Percentiles rank a stretch among this genome's conserved stretches.
phyloP scores from a whole-genome alignment of 2,329 filamentous ascomycete species.

The Fusarium sp. region DNA sequence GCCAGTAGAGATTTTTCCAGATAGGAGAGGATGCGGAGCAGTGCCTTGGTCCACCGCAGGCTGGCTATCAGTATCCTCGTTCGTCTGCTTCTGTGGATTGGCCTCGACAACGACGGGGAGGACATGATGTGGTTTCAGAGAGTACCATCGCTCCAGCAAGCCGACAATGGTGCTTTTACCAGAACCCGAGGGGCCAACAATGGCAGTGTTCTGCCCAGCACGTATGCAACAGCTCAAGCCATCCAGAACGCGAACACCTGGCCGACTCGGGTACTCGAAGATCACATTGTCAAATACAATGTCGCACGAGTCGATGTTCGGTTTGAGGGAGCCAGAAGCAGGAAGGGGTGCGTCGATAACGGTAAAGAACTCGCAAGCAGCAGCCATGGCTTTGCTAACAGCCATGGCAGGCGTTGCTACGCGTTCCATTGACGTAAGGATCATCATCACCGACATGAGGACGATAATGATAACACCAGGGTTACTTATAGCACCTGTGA shows the following conservation, averaged over 20 bases:
- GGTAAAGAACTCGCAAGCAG: slow-evolving; percentile 49
- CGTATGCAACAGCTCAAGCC: slow-evolving; percentile 66
- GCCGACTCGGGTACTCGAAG: slow-evolving; percentile 43
- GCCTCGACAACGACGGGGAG: slow-evolving; percentile 27
- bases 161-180: slow-evolving; percentile 79
- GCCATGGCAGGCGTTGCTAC: slow-evolving; percentile 58
- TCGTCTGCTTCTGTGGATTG: not conserved
- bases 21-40: not conserved
- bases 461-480: slow-evolving; percentile 56
- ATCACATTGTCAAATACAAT: slow-evolving; percentile 60
- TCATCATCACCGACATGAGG: slow-evolving; percentile 57
- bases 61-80: not conserved
- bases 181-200: slow-evolving; percentile 76
- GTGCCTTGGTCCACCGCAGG: not conserved
- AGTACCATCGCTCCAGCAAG: slow-evolving; percentile 76
- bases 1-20: slow-evolving; percentile 13
- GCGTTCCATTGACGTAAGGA: slow-evolving; percentile 52
- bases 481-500: slow-evolving; percentile 51
- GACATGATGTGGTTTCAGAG: slow-evolving; percentile 27
- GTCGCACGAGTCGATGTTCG: slow-evolving; percentile 49
- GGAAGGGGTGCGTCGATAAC: slow-evolving; percentile 49
- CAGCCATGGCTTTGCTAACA: slow-evolving; percentile 49
- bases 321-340: slow-evolving; percentile 39
- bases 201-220: slow-evolving; percentile 73
- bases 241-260: slow-evolving; percentile 52